These are phyloP conservation scores for Sporodiniella umbellata DNA, from an alignment of 371 early-diverging fungal genomes.

Conservation along the genomic window DNA sequence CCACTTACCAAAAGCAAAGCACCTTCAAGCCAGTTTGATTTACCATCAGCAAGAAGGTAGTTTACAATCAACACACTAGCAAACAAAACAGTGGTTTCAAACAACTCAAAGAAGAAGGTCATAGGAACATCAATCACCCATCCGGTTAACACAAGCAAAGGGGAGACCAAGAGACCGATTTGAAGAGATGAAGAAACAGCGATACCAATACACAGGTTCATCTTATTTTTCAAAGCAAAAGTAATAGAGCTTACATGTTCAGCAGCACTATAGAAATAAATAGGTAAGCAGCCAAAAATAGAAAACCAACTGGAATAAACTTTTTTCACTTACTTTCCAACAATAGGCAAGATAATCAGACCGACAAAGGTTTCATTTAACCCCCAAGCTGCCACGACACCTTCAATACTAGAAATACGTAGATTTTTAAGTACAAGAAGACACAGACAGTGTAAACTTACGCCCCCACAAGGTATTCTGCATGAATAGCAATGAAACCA, in stretches of 20 bases:
- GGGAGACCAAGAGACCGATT: conserved; percentile 86
- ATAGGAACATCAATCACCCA: conserved; percentile 79
- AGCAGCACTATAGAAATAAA: conserved; percentile 28
- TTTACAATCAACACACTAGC: conserved; percentile 80
- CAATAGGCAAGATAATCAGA: conserved; percentile 83
- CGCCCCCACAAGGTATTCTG: conserved; percentile 76
- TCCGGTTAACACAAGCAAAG: conserved; percentile 79
- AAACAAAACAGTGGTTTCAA: conserved; percentile 82
- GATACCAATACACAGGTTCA: conserved; percentile 84
- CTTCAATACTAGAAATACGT: conserved; percentile 64
- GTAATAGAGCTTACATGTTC: conserved; percentile 81
- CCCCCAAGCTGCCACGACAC: conserved; percentile 58
- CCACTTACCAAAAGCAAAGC: conserved; percentile 62
- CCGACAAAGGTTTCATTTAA: conserved; percentile 81
- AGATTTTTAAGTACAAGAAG: not conserved
- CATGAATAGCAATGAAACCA: conserved; percentile 68
- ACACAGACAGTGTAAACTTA: too few relatives aligned
- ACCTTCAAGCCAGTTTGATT: conserved; percentile 86
- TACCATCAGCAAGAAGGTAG: conserved; percentile 72
- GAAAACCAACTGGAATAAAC: conserved; percentile 41
- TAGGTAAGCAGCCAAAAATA: too few relatives aligned
- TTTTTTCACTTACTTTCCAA: conserved; percentile 55
- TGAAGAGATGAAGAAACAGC: conserved; percentile 88
- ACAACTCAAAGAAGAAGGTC: conserved; percentile 77
- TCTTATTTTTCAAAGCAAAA: conserved; percentile 83